A percentile compares a stretch with the other conserved stretches of the same genome.
These are phyloP conservation scores for Rozella allomycis DNA, from an alignment of 371 early-diverging fungal genomes.

Conservation along the genomic window DNA sequence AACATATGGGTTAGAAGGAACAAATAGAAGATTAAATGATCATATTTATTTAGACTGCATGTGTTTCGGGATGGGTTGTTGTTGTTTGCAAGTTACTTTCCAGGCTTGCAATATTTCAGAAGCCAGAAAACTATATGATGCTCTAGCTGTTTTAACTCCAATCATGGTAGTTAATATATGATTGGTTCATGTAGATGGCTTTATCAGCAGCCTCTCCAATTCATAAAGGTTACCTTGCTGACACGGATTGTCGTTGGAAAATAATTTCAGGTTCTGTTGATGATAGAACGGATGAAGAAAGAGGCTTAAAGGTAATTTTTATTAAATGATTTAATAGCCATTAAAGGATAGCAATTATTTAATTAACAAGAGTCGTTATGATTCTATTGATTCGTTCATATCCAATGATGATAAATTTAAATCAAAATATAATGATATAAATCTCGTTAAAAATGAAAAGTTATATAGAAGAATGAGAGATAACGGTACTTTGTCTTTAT, in stretches of 20 bases:
- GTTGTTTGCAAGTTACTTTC: slow-evolving; percentile 94
- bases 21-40: too few species aligned
- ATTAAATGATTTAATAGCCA: slow-evolving; percentile 18
- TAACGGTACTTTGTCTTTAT: slow-evolving; percentile 12
- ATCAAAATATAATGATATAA: slow-evolving; percentile 85
- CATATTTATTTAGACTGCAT: slow-evolving; percentile 96
- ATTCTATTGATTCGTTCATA: slow-evolving; percentile 80
- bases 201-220: slow-evolving; percentile 87
- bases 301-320: slow-evolving; percentile 43
- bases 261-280: slow-evolving; percentile 86
- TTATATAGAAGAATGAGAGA: slow-evolving; percentile 45
- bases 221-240: slow-evolving; percentile 79
- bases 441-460: slow-evolving; percentile 54
- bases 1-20: not conserved
- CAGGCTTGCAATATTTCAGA: slow-evolving; percentile 90
- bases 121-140: slow-evolving; percentile 85
- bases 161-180: slow-evolving; percentile 34
- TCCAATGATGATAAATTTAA: slow-evolving; percentile 37
- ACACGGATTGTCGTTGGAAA: slow-evolving; percentile 96
- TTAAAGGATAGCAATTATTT: slow-evolving; percentile 18
- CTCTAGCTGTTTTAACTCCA: slow-evolving; percentile 76
- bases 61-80: slow-evolving; percentile 99
- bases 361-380: slow-evolving; percentile 92
- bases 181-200: slow-evolving; percentile 26
- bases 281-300: slow-evolving; percentile 82